A percentile compares a stretch with the other conserved stretches of the same genome.
phyloP scores from a whole-genome alignment of 768 basidiomycete species.

The Inosperma sp. region DNA sequence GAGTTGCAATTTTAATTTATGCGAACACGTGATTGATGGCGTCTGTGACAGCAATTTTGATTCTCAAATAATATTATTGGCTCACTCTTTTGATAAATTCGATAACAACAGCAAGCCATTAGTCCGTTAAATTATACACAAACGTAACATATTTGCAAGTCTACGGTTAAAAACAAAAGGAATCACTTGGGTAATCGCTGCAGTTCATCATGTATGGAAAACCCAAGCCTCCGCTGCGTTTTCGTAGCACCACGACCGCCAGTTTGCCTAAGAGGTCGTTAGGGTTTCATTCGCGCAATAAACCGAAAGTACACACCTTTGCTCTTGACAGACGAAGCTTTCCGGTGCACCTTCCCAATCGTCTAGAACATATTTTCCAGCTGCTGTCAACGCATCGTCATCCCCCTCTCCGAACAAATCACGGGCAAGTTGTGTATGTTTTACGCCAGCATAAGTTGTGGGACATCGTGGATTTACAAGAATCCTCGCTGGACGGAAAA shows the following conservation, averaged over 20 bases:
- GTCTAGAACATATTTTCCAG: conserved; percentile 78
- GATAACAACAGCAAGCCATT: too few species aligned
- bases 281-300: background rate
- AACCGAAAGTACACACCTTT: conserved; percentile 46
- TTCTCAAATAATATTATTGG: background rate
- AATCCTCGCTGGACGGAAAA: conserved; percentile 85
- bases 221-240: conserved; percentile 78
- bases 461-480: conserved; percentile 95
- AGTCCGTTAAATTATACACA: too few species aligned
- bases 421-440: conserved; percentile 90
- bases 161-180: too few species aligned
- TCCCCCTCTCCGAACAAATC: conserved; percentile 88
- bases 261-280: conserved; percentile 80
- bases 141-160: too few species aligned
- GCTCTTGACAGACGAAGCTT: conserved; percentile 97
- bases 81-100: too few species aligned
- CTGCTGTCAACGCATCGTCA: conserved; percentile 44
- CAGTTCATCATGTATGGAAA: conserved; percentile 78
- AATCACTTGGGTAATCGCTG: conserved; percentile 20
- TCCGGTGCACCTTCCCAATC: conserved; percentile 98
- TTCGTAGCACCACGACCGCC: conserved; percentile 88
- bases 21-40: background rate
- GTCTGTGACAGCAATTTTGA: background rate
- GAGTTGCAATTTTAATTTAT: background rate
- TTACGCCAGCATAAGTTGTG: conserved; percentile 96